Evolutionary conservation across 495 filamentous ascomycete species (phyloP).

Genomic region (Thermothielavioides terrestris): DNA sequence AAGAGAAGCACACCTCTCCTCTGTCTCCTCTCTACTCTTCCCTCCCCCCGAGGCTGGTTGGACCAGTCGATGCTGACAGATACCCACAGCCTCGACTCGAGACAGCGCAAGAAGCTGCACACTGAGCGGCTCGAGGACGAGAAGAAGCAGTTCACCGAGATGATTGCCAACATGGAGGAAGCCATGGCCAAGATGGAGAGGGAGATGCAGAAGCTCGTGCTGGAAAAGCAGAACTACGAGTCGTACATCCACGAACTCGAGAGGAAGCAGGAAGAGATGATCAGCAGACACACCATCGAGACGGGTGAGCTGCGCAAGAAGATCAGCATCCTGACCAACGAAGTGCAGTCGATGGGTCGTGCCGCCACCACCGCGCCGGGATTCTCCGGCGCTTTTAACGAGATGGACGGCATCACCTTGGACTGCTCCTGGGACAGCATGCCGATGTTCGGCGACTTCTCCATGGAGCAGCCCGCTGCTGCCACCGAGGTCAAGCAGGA

Average conservation of each 20-base stretch:
- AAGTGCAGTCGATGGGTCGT: constrained; percentile 70
- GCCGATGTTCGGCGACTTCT: constrained; percentile 59
- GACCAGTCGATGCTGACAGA: constrained; percentile 30
- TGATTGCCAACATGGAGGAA: constrained; percentile 72
- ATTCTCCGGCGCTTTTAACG: constrained; percentile 60
- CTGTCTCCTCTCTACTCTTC: too few relatives aligned
- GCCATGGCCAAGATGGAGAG: constrained; percentile 58
- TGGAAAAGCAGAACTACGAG: constrained; percentile 60
- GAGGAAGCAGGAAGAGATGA: constrained; percentile 85
- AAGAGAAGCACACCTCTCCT: constrained; percentile 12
- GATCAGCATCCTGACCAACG: constrained; percentile 78
- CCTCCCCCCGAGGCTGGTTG: too few relatives aligned
- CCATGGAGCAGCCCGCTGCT: constrained; percentile 35
- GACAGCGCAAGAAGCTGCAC: constrained; percentile 97
- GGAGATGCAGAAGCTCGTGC: constrained; percentile 57
- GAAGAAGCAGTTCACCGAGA: constrained; percentile 76
- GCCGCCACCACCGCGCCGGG: constrained; percentile 51
- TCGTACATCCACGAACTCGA: constrained; percentile 68
- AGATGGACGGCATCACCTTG: constrained; percentile 79
- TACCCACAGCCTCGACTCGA: constrained; percentile 78
- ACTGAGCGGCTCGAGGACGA: constrained; percentile 95
- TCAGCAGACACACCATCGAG: constrained; percentile 83
- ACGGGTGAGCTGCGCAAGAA: constrained; percentile 93
- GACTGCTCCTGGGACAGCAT: constrained; percentile 73
- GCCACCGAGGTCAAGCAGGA: constrained; percentile 45